Evolutionary conservation across 1,284 basidiomycete species (phyloP).

Genomic region (Naganishia sp.): DNA sequence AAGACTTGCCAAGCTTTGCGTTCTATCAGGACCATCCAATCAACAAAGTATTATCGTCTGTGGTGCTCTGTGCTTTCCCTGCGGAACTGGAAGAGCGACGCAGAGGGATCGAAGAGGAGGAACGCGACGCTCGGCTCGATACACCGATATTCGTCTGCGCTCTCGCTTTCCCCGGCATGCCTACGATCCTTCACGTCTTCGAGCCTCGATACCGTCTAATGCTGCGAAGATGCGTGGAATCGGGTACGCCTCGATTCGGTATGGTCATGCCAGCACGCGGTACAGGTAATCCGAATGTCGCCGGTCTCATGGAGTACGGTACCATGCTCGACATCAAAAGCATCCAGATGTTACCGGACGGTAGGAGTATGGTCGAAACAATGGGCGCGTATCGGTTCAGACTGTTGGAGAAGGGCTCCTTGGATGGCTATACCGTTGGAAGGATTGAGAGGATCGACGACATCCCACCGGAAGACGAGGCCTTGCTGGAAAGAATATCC

Average conservation of each 20-base stretch:
- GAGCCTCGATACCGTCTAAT: conserved; percentile 89
- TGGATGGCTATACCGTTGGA: conserved; percentile 88
- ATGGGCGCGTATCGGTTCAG: conserved; percentile 81
- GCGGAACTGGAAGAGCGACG: conserved; percentile 62
- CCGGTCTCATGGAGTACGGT: conserved; percentile 69
- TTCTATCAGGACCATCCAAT: conserved; percentile 71
- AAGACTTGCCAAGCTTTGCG: conserved; percentile 70
- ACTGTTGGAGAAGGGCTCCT: conserved; percentile 72
- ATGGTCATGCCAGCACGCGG: conserved; percentile 75
- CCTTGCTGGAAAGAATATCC: conserved; percentile 50
- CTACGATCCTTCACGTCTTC: conserved; percentile 85
- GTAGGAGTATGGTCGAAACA: conserved; percentile 84
- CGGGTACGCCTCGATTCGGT: conserved; percentile 73
- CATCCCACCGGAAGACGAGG: conserved; percentile 59
- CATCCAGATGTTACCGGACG: conserved; percentile 85
- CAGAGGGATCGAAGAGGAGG: conserved; percentile 67
- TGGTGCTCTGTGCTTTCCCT: conserved; percentile 69
- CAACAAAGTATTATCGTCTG: conserved; percentile 68
- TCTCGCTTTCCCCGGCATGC: conserved; percentile 85
- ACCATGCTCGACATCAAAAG: conserved; percentile 88
- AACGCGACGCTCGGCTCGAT: conserved; percentile 72
- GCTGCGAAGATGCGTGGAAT: conserved; percentile 85
- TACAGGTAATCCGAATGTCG: conserved; percentile 41
- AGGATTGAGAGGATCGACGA: conserved; percentile 72
- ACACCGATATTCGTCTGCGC: conserved; percentile 90